These are phyloP conservation scores for Aspergillus baeticus DNA, from an alignment of 495 filamentous ascomycete genomes.

Conservation along the genomic window DNA sequence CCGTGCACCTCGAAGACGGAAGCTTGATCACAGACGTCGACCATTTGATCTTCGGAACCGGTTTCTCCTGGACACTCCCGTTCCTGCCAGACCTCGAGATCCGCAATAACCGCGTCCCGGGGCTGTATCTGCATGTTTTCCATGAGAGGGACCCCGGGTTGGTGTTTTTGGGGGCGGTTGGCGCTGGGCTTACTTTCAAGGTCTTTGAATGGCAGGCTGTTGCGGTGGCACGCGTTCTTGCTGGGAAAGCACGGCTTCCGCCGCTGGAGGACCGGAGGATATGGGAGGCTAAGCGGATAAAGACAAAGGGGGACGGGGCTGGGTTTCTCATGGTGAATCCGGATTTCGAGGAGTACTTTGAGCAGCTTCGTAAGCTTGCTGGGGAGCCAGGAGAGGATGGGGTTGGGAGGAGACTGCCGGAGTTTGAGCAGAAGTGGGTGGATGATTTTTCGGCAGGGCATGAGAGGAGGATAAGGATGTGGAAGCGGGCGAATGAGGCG, in stretches of 20 bases:
- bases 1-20: conserved; percentile 50
- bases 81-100: conserved; percentile 50
- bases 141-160: conserved; percentile 41
- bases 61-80: conserved; percentile 55
- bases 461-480: conserved; percentile 49
- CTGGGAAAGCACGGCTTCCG: conserved; percentile 50
- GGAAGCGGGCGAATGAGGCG: conserved; percentile 29
- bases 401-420: conserved; percentile 43
- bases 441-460: conserved; percentile 49
- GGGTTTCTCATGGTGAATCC: conserved; percentile 51
- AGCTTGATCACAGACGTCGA: conserved; percentile 47
- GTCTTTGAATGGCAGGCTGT: conserved; percentile 64
- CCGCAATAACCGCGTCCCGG: conserved; percentile 53
- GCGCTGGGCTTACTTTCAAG: conserved; percentile 57
- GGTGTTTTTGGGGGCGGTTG: conserved; percentile 42
- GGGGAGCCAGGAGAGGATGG: conserved; percentile 38
- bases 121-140: conserved; percentile 57
- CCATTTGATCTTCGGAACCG: conserved; percentile 57
- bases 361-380: conserved; percentile 43
- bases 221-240: conserved; percentile 52
- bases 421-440: conserved; percentile 48
- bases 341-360: conserved; percentile 57
- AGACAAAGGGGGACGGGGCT: conserved; percentile 46
- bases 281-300: conserved; percentile 54
- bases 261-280: conserved; percentile 37